Base-by-base conservation (phyloP, 1,139 yeast species). In the Zygoascus sp. region DNA sequence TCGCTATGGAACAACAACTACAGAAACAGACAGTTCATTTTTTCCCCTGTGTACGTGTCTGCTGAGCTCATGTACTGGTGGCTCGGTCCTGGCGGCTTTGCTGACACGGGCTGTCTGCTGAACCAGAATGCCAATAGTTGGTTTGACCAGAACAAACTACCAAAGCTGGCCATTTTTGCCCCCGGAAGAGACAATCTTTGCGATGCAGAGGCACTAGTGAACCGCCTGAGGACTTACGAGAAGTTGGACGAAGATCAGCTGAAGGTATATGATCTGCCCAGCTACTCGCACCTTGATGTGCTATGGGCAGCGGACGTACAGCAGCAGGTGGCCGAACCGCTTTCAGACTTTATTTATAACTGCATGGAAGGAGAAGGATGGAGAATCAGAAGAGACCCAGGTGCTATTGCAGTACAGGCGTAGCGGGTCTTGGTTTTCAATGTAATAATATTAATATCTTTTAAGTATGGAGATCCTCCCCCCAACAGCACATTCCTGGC, bases 51-150 rank as follows among this genome's bases (percentile, higher is more conserved):
- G 4, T 84, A 78, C 61, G 84, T 88, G 9, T 83, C 94, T 22
- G 74, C 88, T 2, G 80, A 81, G 56, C 72, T 87, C 53, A 88
- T 92, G 95, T 74, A 77, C 45, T 92, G 97, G 96, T 92, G 97
- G 97, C 69, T 82, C 9, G 75, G 79, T 9, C 38, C 39, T 5
- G 66, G 64, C 13, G 82, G 81, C 0, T 75, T 77, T 59, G 76
- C 76, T 34, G 75, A 70, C 51, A 67, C 76, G 0, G 75, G 78
- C 37, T 74, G 86, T 3, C 77, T 77, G 22, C 76, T 85, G 48
- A 77, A 78, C 3, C 61, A 64, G 41, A 40, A 47, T n/a, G 47
- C 39, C 17, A 48, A 72, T 62, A 57, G 67, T 16, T 86, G 95
- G 95, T 84, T 82, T 55, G 67, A 68, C 44, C 59, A 62, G 54